Percentiles rank a stretch among this genome's conserved stretches.
These are phyloP conservation scores for Penicillium corylophilum DNA, from an alignment of 2,329 filamentous ascomycete genomes.

Conservation along the genomic window DNA sequence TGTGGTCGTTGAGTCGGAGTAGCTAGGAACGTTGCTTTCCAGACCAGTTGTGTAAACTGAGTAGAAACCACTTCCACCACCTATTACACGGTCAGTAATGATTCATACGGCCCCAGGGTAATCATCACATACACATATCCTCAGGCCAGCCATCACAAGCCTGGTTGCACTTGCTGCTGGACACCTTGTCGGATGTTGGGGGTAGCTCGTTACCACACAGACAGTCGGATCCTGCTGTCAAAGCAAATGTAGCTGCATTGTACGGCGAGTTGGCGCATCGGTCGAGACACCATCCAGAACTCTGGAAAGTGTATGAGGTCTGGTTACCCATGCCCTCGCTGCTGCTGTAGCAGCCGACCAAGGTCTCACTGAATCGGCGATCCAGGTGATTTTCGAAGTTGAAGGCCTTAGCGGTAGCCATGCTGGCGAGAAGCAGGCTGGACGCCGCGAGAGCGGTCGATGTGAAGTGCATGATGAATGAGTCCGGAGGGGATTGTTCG, in stretches of 20 bases:
- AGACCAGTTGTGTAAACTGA: constrained; percentile 55
- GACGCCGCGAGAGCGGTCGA: constrained; percentile 26
- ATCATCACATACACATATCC: constrained; percentile 62
- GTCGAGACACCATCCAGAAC: constrained; percentile 55
- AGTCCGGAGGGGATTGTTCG: constrained; percentile 2
- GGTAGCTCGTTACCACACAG: constrained; percentile 73
- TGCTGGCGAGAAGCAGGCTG: constrained; percentile 25
- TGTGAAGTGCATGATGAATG: constrained; percentile 30
- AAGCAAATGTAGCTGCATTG: constrained; percentile 60
- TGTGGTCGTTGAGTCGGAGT: constrained; percentile 24
- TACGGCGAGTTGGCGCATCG: constrained; percentile 45
- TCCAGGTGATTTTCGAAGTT: constrained; percentile 3
- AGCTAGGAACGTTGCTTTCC: constrained; percentile 37
- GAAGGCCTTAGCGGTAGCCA: constrained; percentile 22
- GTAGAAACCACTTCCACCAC: constrained; percentile 56
- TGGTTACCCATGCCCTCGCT: constrained; percentile 49
- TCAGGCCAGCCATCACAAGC: constrained; percentile 62
- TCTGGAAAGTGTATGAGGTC: constrained; percentile 54
- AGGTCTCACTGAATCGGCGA: constrained; percentile 19
- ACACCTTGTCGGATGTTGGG: constrained; percentile 52
- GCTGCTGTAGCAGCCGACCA: constrained; percentile 54
- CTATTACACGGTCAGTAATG: constrained; percentile 34
- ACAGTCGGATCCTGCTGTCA: constrained; percentile 63
- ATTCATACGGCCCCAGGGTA: background rate
- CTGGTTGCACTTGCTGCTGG: constrained; percentile 62